Evolutionary conservation across 768 basidiomycete species (phyloP).

Genomic region (Collybiopsis confluens): DNA sequence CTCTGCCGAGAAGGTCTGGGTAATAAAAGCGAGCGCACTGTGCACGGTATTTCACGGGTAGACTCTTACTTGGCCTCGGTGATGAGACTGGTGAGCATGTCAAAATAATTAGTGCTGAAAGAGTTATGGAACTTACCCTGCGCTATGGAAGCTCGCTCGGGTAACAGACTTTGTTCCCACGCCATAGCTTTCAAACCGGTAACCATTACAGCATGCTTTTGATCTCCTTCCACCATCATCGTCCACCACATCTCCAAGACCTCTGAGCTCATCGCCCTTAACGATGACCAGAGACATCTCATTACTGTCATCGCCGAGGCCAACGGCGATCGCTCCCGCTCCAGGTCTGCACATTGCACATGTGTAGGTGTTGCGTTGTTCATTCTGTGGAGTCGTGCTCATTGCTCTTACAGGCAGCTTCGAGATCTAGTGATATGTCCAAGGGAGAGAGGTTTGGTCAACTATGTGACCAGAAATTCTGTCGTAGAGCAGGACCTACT

Average conservation of each 20-base stretch:
- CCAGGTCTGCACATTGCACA: conserved; percentile 50
- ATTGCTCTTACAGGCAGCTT: conserved; percentile 49
- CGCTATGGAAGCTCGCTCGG: no score
- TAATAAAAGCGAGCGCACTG: no score
- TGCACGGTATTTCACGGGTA: no score
- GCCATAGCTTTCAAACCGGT: no score
- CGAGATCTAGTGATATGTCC: conserved; percentile 79
- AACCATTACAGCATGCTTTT: neutral
- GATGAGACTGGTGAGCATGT: no score
- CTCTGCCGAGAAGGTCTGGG: no score
- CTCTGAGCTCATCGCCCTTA: conserved; percentile 4
- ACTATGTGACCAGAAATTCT: conserved; percentile 49
- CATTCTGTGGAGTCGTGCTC: conserved; percentile 11
- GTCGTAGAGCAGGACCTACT: conserved; percentile 62
- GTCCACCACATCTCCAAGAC: neutral
- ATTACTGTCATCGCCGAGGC: conserved; percentile 38
- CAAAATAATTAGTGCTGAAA: no score
- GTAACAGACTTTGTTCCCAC: neutral
- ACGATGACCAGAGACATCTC: conserved; percentile 47
- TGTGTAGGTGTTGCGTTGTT: conserved; percentile 40
- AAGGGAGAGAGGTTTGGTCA: conserved; percentile 56
- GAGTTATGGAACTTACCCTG: no score
- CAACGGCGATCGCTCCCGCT: conserved; percentile 37
- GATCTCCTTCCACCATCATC: conserved; percentile 1
- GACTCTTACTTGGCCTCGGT: no score